Evolutionary conservation across 2,329 filamentous ascomycete species (phyloP), one percentile per base, ranked within the genome.

Genomic region (Microsporum canis): DNA sequence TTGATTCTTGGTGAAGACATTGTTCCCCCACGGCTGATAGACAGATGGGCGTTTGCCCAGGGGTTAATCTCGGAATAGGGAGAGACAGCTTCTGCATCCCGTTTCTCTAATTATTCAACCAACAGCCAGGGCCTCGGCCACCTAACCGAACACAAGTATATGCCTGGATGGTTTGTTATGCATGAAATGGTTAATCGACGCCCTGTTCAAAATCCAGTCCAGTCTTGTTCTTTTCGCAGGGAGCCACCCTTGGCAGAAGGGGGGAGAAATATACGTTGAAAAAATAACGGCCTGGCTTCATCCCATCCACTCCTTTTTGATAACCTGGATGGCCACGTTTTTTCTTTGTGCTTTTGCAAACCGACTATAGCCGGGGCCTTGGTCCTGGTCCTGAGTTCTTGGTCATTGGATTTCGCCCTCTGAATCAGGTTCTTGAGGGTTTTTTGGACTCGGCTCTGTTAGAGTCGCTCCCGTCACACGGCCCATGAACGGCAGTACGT

Each of bases 311-410:
- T 53, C 27, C 17, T 53, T 31, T 34, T 53, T 34, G 49, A 31
- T 53, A 34, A 53, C 43, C 43, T 47, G 23, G 43, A 47, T 29
- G 27, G 49, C 31, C 49, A 53, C 49, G 31, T 53, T 34, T 53
- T 53, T 29, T 14, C 49, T 8, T 51, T 10, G 10, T 31, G 12
- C 49, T 53, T 34, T 33, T 34, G 49, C 27, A 53, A 53, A 29
- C 49, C 49, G 49, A 53, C 49, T 53, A 7, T 53, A 53, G 49
- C 49, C 49, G 49, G 49, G 49, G 33, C 27, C 43, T 53, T 53
- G 27, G 49, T 17, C 31, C 31, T 53, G 31, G 49, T n/a, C 49
- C 49, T 53, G 27, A 10, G 49, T 10, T 33, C 27, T 31, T n/a
- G 49, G 31, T 53, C 31, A 29, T 53, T 53, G 49, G 29, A 33